These are phyloP conservation scores for Erysimum cheiranthoides DNA, from an alignment of 345 rosid species.

Conservation along the genomic window DNA sequence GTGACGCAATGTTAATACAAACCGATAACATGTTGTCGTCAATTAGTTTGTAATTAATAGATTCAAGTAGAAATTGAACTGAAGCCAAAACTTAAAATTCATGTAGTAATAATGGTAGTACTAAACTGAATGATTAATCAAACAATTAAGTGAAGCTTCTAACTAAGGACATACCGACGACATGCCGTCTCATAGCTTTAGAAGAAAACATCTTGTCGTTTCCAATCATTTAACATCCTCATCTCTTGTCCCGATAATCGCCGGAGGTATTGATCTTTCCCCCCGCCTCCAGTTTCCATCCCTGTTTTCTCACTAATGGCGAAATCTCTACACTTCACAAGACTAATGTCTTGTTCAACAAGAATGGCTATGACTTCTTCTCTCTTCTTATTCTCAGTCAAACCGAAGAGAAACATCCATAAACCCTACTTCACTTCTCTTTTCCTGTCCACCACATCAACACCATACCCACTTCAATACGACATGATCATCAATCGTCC, in stretches of 20 bases:
- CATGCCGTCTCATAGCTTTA: slow-evolving; percentile 2
- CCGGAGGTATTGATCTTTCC: slow-evolving; percentile 35
- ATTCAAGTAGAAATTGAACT: neutral
- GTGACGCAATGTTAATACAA: neutral
- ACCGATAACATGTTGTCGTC: neutral
- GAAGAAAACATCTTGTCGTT: slow-evolving; percentile 35
- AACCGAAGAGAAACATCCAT: slow-evolving; percentile 38
- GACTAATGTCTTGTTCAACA: slow-evolving; percentile 45
- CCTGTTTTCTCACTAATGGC: slow-evolving; percentile 49
- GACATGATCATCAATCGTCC: slow-evolving; percentile 85
- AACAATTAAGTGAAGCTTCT: neutral
- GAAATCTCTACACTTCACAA: slow-evolving; percentile 52
- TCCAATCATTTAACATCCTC: neutral
- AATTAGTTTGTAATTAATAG: neutral
- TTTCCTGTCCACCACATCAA: slow-evolving; percentile 63
- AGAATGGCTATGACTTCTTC: slow-evolving; percentile 15
- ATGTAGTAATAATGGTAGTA: no score
- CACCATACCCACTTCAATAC: slow-evolving; percentile 86
- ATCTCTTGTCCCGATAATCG: slow-evolving; percentile 24
- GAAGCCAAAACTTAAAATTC: no score
- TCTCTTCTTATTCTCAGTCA: slow-evolving; percentile 39
- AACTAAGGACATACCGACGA: neutral
- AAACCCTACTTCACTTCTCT: slow-evolving; percentile 42
- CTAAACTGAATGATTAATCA: neutral
- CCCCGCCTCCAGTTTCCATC: neutral